A percentile compares a stretch with the other conserved stretches of the same genome.
Conservation (phyloP, 345 rosid species). For the Populus davidiana region DNA sequence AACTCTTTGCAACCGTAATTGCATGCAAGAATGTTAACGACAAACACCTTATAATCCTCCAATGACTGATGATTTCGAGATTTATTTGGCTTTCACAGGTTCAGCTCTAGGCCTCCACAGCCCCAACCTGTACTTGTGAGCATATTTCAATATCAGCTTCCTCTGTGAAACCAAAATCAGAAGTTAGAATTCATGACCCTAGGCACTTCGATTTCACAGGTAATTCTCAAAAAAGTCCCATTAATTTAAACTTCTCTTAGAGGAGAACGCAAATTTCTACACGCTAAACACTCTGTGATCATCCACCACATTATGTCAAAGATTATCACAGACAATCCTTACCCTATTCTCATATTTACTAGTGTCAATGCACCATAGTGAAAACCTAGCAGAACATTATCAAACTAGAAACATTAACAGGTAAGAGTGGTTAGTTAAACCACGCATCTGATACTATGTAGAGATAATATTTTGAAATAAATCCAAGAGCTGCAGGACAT, state of each 20-base stretch:
- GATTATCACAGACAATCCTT: background rate
- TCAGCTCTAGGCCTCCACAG: constrained; percentile 73
- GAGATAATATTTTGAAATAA: background rate
- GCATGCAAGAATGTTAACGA: background rate
- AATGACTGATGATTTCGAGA: background rate
- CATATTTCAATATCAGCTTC: constrained; percentile 66
- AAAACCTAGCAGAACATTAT: background rate
- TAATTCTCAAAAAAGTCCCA: background rate
- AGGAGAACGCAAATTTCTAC: background rate
- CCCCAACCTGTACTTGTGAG: constrained; percentile 75
- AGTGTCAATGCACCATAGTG: background rate
- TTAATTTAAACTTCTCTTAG: background rate
- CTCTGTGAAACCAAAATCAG: constrained; percentile 49
- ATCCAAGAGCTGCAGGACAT: background rate
- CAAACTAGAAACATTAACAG: background rate
- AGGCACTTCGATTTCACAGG: too few relatives aligned
- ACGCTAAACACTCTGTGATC: background rate
- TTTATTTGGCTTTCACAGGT: constrained; percentile 36
- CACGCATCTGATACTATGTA: background rate
- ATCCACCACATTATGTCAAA: background rate
- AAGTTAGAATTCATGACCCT: background rate
- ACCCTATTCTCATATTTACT: background rate
- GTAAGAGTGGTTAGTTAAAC: background rate
- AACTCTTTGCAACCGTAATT: background rate
- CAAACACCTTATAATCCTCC: background rate